A percentile compares a stretch with the other conserved stretches of the same genome.
Conservation (phyloP, 352 stramenopile genomes). For the Hyphochytrium catenoides region DNA sequence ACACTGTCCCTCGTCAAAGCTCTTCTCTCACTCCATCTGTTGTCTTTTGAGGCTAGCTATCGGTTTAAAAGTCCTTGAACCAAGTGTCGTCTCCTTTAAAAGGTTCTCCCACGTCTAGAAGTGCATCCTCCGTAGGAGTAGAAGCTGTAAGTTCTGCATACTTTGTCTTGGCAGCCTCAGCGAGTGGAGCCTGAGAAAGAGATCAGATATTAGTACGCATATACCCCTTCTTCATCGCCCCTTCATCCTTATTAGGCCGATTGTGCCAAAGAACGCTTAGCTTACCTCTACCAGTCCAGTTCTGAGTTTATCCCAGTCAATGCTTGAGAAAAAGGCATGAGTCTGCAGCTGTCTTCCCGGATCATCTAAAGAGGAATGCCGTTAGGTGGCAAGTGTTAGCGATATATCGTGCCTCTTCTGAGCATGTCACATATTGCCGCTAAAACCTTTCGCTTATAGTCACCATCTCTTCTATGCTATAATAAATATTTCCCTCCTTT, state of each 20-base stretch:
- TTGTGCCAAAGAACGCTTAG: conserved; percentile 3
- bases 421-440: too few species aligned
- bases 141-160: conserved; percentile 33
- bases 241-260: conserved; percentile 1
- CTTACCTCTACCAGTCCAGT: conserved; percentile 43
- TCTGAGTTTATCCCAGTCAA: conserved; percentile 50
- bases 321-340: conserved; percentile 51
- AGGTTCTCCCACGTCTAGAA: conserved; percentile 35
- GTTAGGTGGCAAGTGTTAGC: too few species aligned
- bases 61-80: conserved; percentile 35
- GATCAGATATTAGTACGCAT: conserved; percentile 1
- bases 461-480: too few species aligned
- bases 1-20: too few species aligned
- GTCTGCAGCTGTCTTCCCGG: conserved; percentile 43
- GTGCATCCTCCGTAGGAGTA: conserved; percentile 16
- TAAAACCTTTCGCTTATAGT: too few species aligned
- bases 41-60: not conserved
- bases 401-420: too few species aligned
- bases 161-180: conserved; percentile 26
- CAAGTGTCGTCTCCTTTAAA: conserved; percentile 44
- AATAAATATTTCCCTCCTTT: too few species aligned
- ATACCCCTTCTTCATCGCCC: not conserved
- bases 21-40: too few species aligned
- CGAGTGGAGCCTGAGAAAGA: conserved; percentile 27
- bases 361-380: conserved; percentile 17